Conservation (phyloP, 2,329 filamentous ascomycete species). For the Dactylellina sp. region DNA sequence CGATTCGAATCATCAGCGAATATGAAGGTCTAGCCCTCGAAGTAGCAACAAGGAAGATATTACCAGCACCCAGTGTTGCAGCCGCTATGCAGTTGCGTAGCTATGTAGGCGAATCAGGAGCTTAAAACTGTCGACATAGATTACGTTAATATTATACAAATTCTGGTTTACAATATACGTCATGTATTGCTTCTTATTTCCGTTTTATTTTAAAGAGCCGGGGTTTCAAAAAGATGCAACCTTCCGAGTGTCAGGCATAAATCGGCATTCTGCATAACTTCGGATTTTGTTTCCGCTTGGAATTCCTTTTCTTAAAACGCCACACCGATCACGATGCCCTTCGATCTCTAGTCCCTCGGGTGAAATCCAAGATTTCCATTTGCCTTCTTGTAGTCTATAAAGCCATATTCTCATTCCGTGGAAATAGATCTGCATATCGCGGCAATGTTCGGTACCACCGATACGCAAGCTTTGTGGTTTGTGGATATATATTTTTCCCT, state of each 20-base stretch:
- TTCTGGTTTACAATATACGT: conserved; percentile 10
- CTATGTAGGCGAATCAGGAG: neutral
- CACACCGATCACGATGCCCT: conserved; percentile 6
- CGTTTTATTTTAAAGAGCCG: conserved; percentile 11
- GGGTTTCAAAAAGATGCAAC: neutral
- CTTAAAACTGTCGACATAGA: neutral
- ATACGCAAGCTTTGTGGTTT: conserved; percentile 13
- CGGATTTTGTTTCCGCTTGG: conserved; percentile 14
- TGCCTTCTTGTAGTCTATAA: neutral
- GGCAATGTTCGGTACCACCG: conserved; percentile 30
- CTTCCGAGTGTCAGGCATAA: neutral
- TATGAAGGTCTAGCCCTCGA: too few relatives aligned
- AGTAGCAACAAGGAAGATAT: too few relatives aligned
- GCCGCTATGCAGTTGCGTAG: neutral
- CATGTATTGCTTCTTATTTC: conserved; percentile 17
- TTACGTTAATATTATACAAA: conserved; percentile 29
- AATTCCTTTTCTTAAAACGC: conserved; percentile 19
- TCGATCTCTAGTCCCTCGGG: neutral
- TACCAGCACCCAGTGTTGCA: too few relatives aligned
- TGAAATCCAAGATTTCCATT: conserved; percentile 4
- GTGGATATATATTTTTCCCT: neutral
- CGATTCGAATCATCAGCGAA: too few relatives aligned
- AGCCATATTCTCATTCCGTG: conserved; percentile 31
- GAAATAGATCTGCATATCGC: conserved; percentile 22
- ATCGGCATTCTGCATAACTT: conserved; percentile 36